phyloP scores from a whole-genome alignment of 371 early-diverging fungal genomes.

The Syncephalis fuscata region DNA sequence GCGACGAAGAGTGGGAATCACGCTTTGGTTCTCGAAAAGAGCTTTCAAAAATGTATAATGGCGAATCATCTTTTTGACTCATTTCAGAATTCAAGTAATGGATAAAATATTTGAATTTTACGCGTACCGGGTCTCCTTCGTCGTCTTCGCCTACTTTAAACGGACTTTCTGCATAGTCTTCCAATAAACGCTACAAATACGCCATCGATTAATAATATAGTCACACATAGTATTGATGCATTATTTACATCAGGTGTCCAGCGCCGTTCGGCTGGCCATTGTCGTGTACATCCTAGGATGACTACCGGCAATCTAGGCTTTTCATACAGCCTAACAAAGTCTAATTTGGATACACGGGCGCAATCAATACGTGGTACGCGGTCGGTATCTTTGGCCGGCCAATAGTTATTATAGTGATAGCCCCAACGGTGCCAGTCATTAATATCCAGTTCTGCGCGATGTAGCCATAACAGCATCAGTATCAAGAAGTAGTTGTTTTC shows the following conservation, averaged over 20 bases:
- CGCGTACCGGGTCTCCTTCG: slow-evolving; percentile 48
- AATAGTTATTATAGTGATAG: slow-evolving; percentile 5
- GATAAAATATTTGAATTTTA: slow-evolving; percentile 55
- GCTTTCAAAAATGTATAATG: slow-evolving; percentile 70
- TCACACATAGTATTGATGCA: neutral
- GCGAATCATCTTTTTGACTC: slow-evolving; percentile 41
- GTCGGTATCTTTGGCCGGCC: slow-evolving; percentile 1
- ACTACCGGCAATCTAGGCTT: slow-evolving; percentile 37
- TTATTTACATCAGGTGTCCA: slow-evolving; percentile 39
- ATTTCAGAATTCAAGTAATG: slow-evolving; percentile 29
- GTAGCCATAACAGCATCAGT: too few species aligned
- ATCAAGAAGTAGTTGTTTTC: too few species aligned
- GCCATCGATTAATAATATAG: neutral
- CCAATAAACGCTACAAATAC: slow-evolving; percentile 21
- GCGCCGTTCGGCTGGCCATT: slow-evolving; percentile 34
- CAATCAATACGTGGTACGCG: slow-evolving; percentile 12
- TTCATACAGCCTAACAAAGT: slow-evolving; percentile 42
- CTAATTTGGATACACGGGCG: slow-evolving; percentile 14
- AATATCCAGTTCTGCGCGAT: slow-evolving; percentile 7
- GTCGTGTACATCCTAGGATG: slow-evolving; percentile 33
- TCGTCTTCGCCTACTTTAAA: slow-evolving; percentile 75
- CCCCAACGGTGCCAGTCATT: slow-evolving; percentile 6
- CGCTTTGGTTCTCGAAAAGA: slow-evolving; percentile 28
- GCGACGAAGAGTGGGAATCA: slow-evolving; percentile 5
- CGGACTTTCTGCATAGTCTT: slow-evolving; percentile 33